Conservation (phyloP, 257 asterid species). For the Ajuga chamaepitys region DNA sequence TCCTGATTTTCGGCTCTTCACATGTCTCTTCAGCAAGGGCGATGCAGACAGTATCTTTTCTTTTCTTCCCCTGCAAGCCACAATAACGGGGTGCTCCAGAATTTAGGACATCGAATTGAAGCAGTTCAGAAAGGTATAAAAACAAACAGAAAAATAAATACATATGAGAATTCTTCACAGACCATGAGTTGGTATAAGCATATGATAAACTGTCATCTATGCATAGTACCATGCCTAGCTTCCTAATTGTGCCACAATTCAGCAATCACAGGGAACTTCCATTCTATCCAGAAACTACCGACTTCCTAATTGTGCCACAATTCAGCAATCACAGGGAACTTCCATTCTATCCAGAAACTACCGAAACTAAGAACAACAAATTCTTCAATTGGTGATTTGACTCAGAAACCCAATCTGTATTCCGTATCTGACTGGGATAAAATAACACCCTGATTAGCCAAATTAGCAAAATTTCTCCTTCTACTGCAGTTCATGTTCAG, state of each 20-base stretch:
- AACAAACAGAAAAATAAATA: neutral
- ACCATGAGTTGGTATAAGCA: neutral
- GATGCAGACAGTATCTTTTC: conserved; percentile 46
- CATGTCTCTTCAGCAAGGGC: conserved; percentile 58
- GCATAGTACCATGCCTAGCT: neutral
- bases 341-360: neutral
- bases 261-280: neutral
- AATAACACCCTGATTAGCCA: neutral
- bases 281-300: neutral
- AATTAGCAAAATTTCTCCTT: neutral
- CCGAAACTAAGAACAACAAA: neutral
- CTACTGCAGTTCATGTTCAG: neutral
- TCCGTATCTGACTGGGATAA: neutral
- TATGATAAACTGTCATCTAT: neutral
- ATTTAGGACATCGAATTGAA: neutral
- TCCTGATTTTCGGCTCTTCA: conserved; percentile 62
- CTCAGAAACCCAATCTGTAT: neutral
- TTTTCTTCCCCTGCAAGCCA: conserved; percentile 40
- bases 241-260: neutral
- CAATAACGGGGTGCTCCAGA: neutral
- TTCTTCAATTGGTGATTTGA: neutral
- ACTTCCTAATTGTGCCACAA: neutral
- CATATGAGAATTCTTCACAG: neutral
- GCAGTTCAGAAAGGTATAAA: neutral
- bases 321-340: neutral